Base-by-base conservation (phyloP, 2,329 filamentous ascomycete species). In the Rhynchosporium agropyri region DNA sequence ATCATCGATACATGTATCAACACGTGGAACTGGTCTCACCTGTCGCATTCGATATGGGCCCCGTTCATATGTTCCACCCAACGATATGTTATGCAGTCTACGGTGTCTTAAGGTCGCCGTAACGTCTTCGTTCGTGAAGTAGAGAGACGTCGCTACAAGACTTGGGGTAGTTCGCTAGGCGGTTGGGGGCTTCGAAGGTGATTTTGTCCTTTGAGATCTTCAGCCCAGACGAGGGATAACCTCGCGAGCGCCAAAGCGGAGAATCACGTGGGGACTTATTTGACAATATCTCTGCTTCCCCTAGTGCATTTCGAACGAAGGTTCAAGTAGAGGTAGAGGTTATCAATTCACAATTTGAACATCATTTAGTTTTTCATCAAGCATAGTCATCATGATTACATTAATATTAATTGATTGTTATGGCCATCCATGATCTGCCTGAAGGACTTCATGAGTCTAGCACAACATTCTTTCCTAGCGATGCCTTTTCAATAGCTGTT, bases 401-500 rank as follows among this genome's bases (percentile, higher is more conserved):
- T 68, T 68, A 63, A 51, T 33, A 62, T 62, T 65, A 57, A 46
- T 40, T n/a, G 33, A 40, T 36, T 31, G 20, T 26, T 29, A 4
- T 50, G 29, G 51, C 49, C 42, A 42, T 49, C 20, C 33, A 49
- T 49, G 33, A 31, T 36, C 46, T 15, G 40, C 26, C 26, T 58
- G n/a, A 29, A 45, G 33, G 50, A 26, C 13, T 62, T 38, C 74
- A 48, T 10, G 26, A 26, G 4, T 80, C 65, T 51, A 55, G 64
- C 49, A 67, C 61, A 60, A 58, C 66, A 63, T 60, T 70, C 63
- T 67, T 72, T 51, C 72, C 72, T 20, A 73, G 58, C 10, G 65
- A 59, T 20, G 65, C 64, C 73, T 83, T 89, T 80, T 95, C 91
- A 70, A 94, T 88, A 61, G 90, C 92, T 53, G 89, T 87, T 55